Evolutionary conservation across 2,329 filamentous ascomycete genomes (phyloP).

Genomic region (Bisporella sp.): DNA sequence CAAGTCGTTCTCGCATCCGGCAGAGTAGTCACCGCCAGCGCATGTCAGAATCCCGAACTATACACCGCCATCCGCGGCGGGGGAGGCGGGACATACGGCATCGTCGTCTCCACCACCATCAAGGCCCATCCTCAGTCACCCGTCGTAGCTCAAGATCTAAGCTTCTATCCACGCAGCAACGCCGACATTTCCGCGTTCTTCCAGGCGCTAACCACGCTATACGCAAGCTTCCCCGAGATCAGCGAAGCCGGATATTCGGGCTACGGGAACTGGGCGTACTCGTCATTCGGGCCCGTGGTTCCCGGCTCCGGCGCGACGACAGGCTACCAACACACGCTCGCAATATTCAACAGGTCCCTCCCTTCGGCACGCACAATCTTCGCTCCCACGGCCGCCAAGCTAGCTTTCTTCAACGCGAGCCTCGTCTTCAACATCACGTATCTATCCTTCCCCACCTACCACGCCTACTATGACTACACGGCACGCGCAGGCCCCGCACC

Average conservation of each 20-base stretch:
- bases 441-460: slow-evolving; percentile 19
- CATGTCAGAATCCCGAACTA: slow-evolving; percentile 21
- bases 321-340: slow-evolving; percentile 25
- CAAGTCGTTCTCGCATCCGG: slow-evolving; percentile 12
- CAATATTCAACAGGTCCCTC: slow-evolving; percentile 22
- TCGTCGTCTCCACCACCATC: slow-evolving; percentile 33
- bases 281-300: no score
- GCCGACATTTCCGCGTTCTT: slow-evolving; percentile 22
- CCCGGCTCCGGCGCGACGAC: slow-evolving; percentile 4
- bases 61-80: slow-evolving; percentile 31
- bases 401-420: slow-evolving; percentile 1
- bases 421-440: slow-evolving; percentile 9
- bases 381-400: slow-evolving; percentile 1
- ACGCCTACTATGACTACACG: slow-evolving; percentile 22
- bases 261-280: slow-evolving; percentile 22
- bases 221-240: slow-evolving; percentile 27
- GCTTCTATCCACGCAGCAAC: slow-evolving; percentile 16
- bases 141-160: slow-evolving; percentile 18
- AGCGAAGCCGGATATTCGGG: slow-evolving; percentile 24
- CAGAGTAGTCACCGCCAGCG: slow-evolving; percentile 21
- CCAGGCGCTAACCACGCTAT: slow-evolving; percentile 23
- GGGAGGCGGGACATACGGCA: slow-evolving; percentile 27
- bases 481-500: slow-evolving; percentile 17
- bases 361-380: slow-evolving; percentile 15
- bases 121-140: slow-evolving; percentile 33